Evolutionary conservation across 2,329 filamentous ascomycete genomes (phyloP).

Genomic region (Botryosphaeria dothidea): DNA sequence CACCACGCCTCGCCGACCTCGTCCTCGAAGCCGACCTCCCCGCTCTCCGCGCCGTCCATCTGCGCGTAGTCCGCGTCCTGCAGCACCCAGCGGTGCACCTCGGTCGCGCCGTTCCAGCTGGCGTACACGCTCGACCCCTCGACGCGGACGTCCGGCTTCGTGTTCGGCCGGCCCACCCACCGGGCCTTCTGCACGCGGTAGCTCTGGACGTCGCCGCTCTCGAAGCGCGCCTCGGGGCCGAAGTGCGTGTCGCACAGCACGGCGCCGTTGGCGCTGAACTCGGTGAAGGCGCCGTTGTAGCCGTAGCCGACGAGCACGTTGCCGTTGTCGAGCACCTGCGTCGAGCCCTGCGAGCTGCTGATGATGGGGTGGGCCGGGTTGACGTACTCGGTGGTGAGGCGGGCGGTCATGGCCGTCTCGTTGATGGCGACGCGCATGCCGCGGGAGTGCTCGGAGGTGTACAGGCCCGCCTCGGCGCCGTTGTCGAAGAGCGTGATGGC

Average conservation of each 20-base stretch:
- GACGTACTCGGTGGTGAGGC: conserved; percentile 41
- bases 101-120: conserved; percentile 32
- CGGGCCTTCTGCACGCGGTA: conserved; percentile 38
- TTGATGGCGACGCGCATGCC: conserved; percentile 45
- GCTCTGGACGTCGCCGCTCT: conserved; percentile 33
- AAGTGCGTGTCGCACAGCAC: conserved; percentile 47
- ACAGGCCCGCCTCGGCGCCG: conserved; percentile 26
- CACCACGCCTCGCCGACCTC: conserved; percentile 15
- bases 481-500: conserved; percentile 44
- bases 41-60: conserved; percentile 5
- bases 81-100: conserved; percentile 30
- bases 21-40: conserved; percentile 22
- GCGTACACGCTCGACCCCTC: conserved; percentile 24
- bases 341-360: conserved; percentile 42
- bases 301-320: conserved; percentile 54
- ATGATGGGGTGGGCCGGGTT: conserved; percentile 39
- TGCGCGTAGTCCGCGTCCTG: conserved; percentile 25
- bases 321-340: conserved; percentile 44
- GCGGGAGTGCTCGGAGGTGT: conserved; percentile 25
- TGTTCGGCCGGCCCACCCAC: conserved; percentile 27
- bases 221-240: conserved; percentile 25
- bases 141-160: conserved; percentile 24
- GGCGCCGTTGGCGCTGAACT: conserved; percentile 44
- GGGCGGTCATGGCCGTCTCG: conserved; percentile 44
- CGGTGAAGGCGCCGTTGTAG: conserved; percentile 51